phyloP scores from a whole-genome alignment of 768 basidiomycete genomes.

The Boletus bicolor region DNA sequence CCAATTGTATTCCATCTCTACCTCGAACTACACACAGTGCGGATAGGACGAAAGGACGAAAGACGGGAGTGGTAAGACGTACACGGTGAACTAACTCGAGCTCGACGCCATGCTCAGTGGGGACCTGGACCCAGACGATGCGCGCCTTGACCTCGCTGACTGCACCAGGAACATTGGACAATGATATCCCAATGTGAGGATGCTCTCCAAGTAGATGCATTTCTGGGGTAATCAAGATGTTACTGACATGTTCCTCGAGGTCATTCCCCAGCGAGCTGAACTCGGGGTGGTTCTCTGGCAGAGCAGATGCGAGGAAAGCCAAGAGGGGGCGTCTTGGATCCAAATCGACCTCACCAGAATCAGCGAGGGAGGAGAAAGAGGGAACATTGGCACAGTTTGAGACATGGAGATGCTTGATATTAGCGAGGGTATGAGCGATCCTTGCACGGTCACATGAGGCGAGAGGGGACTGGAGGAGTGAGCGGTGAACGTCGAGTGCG shows the following conservation, averaged over 20 bases:
- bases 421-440: conserved; percentile 14
- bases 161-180: conserved; percentile 60
- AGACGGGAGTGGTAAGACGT: neutral
- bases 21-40: conserved; percentile 59
- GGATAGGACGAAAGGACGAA: neutral
- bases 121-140: conserved; percentile 80
- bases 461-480: conserved; percentile 27
- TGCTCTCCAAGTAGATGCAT: conserved; percentile 46
- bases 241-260: conserved; percentile 47
- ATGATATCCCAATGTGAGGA: conserved; percentile 34
- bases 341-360: conserved; percentile 28
- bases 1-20: conserved; percentile 95
- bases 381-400: conserved; percentile 57
- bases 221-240: conserved; percentile 46
- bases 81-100: conserved; percentile 65
- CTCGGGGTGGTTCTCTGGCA: conserved; percentile 40
- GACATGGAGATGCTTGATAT: conserved; percentile 44
- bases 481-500: conserved; percentile 30
- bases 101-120: conserved; percentile 55
- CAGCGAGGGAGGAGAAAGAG: conserved; percentile 1
- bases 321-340: conserved; percentile 58
- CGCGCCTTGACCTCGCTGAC: conserved; percentile 78
- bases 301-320: conserved; percentile 77
- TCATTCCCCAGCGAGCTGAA: conserved; percentile 48
- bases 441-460: conserved; percentile 7